Conservation (phyloP, 345 rosid genomes). For the Euphorbia lathyris region DNA sequence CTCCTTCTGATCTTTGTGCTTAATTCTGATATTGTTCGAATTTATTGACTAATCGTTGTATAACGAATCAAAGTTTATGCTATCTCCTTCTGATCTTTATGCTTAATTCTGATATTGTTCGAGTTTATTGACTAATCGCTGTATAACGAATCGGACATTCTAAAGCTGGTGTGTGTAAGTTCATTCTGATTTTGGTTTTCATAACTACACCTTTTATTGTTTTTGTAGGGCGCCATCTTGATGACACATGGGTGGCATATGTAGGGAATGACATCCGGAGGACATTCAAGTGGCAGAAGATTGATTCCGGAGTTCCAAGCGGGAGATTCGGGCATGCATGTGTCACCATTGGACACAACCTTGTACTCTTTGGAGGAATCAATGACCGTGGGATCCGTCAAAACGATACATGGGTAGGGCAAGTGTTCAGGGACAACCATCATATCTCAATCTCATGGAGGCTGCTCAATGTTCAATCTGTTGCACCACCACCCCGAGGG, state of each 20-base stretch:
- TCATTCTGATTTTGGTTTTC: neutral
- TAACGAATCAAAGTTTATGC: neutral
- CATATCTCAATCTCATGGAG: slow-evolving; percentile 60
- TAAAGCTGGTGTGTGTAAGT: neutral
- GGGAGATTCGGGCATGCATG: slow-evolving; percentile 97
- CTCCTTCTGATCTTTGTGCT: neutral
- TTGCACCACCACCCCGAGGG: slow-evolving; percentile 76
- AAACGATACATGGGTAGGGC: slow-evolving; percentile 85
- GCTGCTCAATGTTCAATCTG: slow-evolving; percentile 50
- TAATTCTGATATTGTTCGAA: neutral
- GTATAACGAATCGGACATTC: neutral
- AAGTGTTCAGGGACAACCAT: slow-evolving; percentile 37
- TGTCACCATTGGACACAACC: slow-evolving; percentile 45
- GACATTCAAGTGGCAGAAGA: slow-evolving; percentile 59
- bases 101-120: neutral
- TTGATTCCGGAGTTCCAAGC: slow-evolving; percentile 64
- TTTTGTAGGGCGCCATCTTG: slow-evolving; percentile 81
- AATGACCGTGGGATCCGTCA: slow-evolving; percentile 78
- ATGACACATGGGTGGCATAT: slow-evolving; percentile 86
- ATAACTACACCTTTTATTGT: neutral
- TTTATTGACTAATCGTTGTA: neutral
- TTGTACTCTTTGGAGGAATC: slow-evolving; percentile 88
- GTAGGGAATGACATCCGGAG: slow-evolving; percentile 48
- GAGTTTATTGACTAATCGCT: neutral
- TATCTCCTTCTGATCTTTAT: neutral